Conservation (phyloP, 345 rosid species). For the Durio zibethinus region DNA sequence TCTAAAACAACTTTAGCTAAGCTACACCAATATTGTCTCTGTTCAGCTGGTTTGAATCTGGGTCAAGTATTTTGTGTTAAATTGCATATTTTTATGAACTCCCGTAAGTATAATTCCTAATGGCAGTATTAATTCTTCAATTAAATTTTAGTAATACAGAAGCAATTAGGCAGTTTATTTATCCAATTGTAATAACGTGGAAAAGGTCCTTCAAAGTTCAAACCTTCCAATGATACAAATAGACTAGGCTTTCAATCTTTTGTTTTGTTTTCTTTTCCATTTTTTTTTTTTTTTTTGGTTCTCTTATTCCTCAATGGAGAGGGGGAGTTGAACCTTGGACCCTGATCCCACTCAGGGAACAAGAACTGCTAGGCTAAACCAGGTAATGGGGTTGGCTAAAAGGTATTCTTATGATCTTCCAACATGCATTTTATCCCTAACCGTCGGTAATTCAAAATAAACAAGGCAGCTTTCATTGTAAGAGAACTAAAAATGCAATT, state of each 20-base stretch:
- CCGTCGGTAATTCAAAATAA: neutral
- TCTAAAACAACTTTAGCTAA: neutral
- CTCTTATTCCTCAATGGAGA: neutral
- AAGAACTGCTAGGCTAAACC: neutral
- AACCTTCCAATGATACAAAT: neutral
- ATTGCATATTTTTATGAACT: neutral
- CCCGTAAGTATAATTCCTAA: neutral
- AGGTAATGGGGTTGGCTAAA: neutral
- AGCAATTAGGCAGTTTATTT: slow-evolving; percentile 1
- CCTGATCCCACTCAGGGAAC: neutral
- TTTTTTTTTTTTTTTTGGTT: neutral
- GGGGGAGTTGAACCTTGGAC: neutral
- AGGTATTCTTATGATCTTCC: neutral
- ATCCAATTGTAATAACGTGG: neutral
- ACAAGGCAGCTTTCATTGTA: neutral
- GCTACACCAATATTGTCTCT: neutral
- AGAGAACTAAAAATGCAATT: neutral
- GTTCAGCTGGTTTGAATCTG: neutral
- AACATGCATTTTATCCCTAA: neutral
- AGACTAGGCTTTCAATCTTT: neutral
- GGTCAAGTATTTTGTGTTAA: neutral
- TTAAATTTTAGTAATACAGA: neutral
- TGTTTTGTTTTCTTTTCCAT: too few relatives aligned
- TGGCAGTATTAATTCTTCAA: neutral
- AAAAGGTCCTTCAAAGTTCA: neutral